A percentile compares a stretch with the other conserved stretches of the same genome.
phyloP scores from a whole-genome alignment of 805 yeast species.

The Suhomyces emberorum region DNA sequence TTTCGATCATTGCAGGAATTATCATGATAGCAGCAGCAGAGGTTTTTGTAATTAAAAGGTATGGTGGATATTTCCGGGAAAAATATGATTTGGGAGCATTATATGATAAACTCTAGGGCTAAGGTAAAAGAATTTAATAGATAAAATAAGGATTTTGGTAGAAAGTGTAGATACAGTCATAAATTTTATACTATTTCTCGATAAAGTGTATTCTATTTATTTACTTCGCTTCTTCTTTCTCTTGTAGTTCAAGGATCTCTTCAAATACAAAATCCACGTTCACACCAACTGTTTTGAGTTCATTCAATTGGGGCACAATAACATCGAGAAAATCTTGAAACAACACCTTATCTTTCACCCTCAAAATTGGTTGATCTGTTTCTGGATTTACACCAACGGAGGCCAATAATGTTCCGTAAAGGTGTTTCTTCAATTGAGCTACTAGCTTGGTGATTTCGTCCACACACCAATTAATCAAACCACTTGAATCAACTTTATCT shows the following conservation, averaged over 20 bases:
- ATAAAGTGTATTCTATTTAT: background rate
- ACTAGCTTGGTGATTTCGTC: conserved; percentile 60
- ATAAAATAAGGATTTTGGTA: too few species aligned
- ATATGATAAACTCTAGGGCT: conserved; percentile 57
- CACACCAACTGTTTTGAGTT: conserved; percentile 62
- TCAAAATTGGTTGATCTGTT: conserved; percentile 23
- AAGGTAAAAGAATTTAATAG: too few species aligned
- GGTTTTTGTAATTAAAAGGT: conserved; percentile 46
- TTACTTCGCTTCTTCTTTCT: conserved; percentile 1
- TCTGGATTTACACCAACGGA: conserved; percentile 31
- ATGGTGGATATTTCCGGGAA: conserved; percentile 63
- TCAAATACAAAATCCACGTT: conserved; percentile 71
- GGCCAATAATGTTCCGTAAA: conserved; percentile 57
- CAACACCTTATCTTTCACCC: conserved; percentile 28
- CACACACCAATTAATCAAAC: conserved; percentile 74
- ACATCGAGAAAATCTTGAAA: conserved; percentile 49
- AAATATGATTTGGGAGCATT: conserved; percentile 54
- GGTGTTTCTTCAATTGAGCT: conserved; percentile 58
- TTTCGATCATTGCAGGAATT: conserved; percentile 62
- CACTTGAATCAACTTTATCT: conserved; percentile 41
- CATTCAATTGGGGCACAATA: conserved; percentile 55
- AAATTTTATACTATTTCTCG: too few species aligned
- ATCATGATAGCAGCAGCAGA: conserved; percentile 42
- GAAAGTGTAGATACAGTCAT: too few species aligned
- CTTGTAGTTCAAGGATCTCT: conserved; percentile 22